Base-by-base conservation (phyloP, 129 eudicot genomes). In the Tagetes erecta region DNA sequence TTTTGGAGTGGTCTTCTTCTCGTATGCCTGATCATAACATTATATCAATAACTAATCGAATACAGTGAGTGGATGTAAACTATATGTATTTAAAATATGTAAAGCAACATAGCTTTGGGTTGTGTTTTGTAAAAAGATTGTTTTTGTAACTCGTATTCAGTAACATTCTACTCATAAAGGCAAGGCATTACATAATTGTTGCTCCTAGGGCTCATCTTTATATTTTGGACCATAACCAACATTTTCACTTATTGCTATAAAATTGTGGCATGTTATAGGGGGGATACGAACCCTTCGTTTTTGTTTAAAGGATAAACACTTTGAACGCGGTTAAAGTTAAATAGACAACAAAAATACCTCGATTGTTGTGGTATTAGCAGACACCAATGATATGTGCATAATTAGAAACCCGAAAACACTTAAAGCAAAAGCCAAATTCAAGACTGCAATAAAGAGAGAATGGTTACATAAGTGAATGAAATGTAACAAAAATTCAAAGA, bases 331-430 rank as follows among this genome's bases (percentile, higher is more conserved):
- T 45, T 68, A 46, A 47, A 46, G 44, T 44, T 35, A 3, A 35
- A 46, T 5, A 35, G 58, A 56, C 13, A 76, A 56, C 5, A 75
- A 13, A 49, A 49, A 77, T 87, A 95, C 99, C 99, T 95, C 99
- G n/a, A 95, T 95, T 47, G 99, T 95, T 14, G 97, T 91, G 68
- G 91, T 91, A 81, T 95, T 95, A 71, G 81, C 97, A 68, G 96
- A 88, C 88, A 95, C 99, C 79, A 91, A 66, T 0, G 99, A 88
- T 71, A 91, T 85, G 84, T 95, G 99, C 99, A 95, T 95, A 55
- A 95, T 91, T 41, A 91, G 83, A 77, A 95, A 95, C 67, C 99
- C 99, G 72, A 91, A 67, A 35, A 91, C 99, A 42, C 97, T 91
- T 85, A 95, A 86, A 11, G 99, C 88, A 74, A 95, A 95, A 34